Percentiles rank a stretch among this genome's conserved stretches.
Evolutionary conservation across 371 early-diverging fungal species (phyloP).

Genomic region (Haplosporangium sp.): DNA sequence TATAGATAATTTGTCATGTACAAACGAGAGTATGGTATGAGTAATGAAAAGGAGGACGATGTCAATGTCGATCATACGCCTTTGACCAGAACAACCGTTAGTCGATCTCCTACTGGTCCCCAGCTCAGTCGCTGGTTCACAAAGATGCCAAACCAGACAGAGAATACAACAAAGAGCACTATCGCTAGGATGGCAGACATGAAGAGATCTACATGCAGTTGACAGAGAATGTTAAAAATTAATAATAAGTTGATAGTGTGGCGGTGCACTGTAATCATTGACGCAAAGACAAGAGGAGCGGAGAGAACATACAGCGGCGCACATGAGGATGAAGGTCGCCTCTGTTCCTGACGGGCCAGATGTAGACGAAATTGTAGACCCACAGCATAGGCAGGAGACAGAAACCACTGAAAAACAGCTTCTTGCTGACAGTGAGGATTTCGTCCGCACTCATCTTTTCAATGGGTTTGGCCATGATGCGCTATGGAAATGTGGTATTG

Average conservation of each 20-base stretch:
- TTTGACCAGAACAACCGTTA: conserved; percentile 72
- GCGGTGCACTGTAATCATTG: not conserved
- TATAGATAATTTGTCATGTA: not conserved
- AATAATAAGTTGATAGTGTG: not conserved
- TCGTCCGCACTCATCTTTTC: conserved; percentile 65
- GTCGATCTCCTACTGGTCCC: conserved; percentile 62
- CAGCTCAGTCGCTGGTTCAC: conserved; percentile 62
- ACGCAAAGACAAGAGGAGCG: not conserved
- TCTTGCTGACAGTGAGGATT: conserved; percentile 63
- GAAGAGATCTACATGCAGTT: conserved; percentile 57
- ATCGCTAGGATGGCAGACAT: conserved; percentile 60
- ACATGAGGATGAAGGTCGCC: conserved; percentile 58
- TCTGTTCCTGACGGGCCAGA: conserved; percentile 59
- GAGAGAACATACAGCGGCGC: conserved; percentile 60
- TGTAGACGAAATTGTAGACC: conserved; percentile 69
- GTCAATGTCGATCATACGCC: conserved; percentile 29
- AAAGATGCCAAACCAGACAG: conserved; percentile 69
- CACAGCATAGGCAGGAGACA: conserved; percentile 69
- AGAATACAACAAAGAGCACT: conserved; percentile 60
- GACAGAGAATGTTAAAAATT: not conserved
- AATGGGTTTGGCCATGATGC: conserved; percentile 61
- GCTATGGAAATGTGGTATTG: not conserved
- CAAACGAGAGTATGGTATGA: not conserved
- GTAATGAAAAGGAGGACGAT: not conserved
- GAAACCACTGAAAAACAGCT: conserved; percentile 71